phyloP scores from a whole-genome alignment of 495 filamentous ascomycete genomes.

The Lindgomyces ingoldianus region DNA sequence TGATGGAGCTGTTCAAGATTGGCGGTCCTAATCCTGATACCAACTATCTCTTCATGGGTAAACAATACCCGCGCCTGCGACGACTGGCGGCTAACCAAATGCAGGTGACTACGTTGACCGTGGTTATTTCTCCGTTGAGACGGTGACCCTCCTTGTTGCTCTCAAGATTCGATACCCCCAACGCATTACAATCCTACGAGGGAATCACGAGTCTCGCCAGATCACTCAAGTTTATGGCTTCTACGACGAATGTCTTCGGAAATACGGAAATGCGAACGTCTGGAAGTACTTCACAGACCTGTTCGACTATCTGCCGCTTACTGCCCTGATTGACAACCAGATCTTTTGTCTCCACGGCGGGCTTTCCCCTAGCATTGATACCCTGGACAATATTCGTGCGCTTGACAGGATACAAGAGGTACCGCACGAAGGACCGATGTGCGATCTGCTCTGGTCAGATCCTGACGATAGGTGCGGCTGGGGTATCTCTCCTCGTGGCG shows the following conservation, averaged over 20 bases:
- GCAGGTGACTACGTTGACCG: constrained; percentile 94
- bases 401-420: constrained; percentile 98
- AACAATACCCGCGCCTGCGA: background rate
- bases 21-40: constrained; percentile 95
- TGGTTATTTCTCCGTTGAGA: constrained; percentile 96
- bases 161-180: constrained; percentile 98
- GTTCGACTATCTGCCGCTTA: constrained; percentile 97
- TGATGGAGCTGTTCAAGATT: constrained; percentile 98
- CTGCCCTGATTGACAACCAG: constrained; percentile 98
- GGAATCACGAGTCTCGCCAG: constrained; percentile 96
- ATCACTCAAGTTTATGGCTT: constrained; percentile 99
- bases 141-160: constrained; percentile 89
- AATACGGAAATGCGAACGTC: constrained; percentile 95
- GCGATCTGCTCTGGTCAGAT: constrained; percentile 95
- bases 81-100: constrained; percentile 9
- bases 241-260: constrained; percentile 96
- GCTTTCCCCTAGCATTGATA: constrained; percentile 94
- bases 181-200: constrained; percentile 93
- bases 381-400: constrained; percentile 94
- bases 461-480: constrained; percentile 98
- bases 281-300: constrained; percentile 99
- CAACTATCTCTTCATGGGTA: constrained; percentile 82
- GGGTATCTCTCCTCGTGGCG: constrained; percentile 96
- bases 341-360: constrained; percentile 99
- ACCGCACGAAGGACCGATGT: constrained; percentile 98